Evolutionary conservation across 2,329 filamentous ascomycete genomes (phyloP).

Genomic region (Neofusicoccum umdonicola): DNA sequence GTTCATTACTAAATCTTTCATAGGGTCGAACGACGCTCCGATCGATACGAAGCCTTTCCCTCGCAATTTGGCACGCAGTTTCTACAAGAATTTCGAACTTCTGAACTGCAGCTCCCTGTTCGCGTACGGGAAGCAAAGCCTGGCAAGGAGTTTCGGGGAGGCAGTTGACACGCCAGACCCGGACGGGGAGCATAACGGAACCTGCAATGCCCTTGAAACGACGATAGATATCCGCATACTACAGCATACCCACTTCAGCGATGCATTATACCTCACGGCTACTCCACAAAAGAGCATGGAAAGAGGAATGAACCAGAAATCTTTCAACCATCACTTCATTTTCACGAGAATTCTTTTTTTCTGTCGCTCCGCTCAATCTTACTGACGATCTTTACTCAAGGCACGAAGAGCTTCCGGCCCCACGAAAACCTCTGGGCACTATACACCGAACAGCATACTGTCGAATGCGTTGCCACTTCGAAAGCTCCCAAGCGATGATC

Average conservation of each 20-base stretch:
- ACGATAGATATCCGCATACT: background rate
- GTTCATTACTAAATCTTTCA: background rate
- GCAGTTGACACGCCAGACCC: background rate
- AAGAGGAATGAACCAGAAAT: background rate
- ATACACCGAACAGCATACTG: conserved; percentile 1
- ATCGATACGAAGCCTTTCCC: conserved; percentile 10
- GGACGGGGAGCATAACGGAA: background rate
- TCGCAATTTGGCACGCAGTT: conserved; percentile 4
- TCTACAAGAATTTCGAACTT: background rate
- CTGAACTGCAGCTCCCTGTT: background rate
- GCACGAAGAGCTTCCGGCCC: background rate
- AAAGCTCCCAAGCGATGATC: background rate
- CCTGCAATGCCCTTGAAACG: background rate
- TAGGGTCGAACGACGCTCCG: conserved; percentile 3
- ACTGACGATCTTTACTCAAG: background rate
- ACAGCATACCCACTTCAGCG: background rate
- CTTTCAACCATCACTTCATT: background rate
- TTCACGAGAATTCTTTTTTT: background rate
- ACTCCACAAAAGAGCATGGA: background rate
- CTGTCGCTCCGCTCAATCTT: background rate
- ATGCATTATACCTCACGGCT: background rate
- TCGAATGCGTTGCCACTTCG: background rate
- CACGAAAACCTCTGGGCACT: conserved; percentile 6
- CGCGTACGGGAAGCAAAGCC: background rate
- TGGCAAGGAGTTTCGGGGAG: background rate